These are phyloP conservation scores for Penicillium sumatraense DNA, from an alignment of 2,329 filamentous ascomycete species.

Conservation along the genomic window DNA sequence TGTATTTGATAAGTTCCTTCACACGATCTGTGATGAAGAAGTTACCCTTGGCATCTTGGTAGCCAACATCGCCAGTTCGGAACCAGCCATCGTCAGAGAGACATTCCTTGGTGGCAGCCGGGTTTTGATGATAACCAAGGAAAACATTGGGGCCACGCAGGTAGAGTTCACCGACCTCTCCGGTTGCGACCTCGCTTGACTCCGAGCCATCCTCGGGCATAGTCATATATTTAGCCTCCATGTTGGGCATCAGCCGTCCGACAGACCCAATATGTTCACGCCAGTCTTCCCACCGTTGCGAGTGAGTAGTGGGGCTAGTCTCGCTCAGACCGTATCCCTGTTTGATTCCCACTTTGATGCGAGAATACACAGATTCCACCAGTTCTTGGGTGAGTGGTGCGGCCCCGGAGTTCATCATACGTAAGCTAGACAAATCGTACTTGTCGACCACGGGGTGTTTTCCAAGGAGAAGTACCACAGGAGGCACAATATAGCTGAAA, in stretches of 20 bases:
- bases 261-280: constrained; percentile 75
- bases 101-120: constrained; percentile 59
- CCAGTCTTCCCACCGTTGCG: constrained; percentile 78
- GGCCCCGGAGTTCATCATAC: constrained; percentile 85
- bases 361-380: constrained; percentile 73
- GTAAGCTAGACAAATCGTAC: constrained; percentile 78
- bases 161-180: constrained; percentile 71
- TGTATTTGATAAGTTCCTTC: constrained; percentile 68
- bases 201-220: constrained; percentile 55
- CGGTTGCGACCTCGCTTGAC: constrained; percentile 62
- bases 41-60: constrained; percentile 75
- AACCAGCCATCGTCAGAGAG: constrained; percentile 76
- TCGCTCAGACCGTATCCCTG: constrained; percentile 92
- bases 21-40: constrained; percentile 90
- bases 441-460: constrained; percentile 79
- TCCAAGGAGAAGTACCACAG: constrained; percentile 77
- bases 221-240: constrained; percentile 79
- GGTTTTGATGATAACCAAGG: constrained; percentile 65
- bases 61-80: constrained; percentile 86
- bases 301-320: constrained; percentile 78
- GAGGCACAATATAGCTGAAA: constrained; percentile 81
- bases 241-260: constrained; percentile 76
- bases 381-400: constrained; percentile 83
- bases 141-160: constrained; percentile 68
- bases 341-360: constrained; percentile 80